A percentile compares a stretch with the other conserved stretches of the same genome.
Conservation (phyloP, 805 yeast species). For the Yarrowia sp. region DNA sequence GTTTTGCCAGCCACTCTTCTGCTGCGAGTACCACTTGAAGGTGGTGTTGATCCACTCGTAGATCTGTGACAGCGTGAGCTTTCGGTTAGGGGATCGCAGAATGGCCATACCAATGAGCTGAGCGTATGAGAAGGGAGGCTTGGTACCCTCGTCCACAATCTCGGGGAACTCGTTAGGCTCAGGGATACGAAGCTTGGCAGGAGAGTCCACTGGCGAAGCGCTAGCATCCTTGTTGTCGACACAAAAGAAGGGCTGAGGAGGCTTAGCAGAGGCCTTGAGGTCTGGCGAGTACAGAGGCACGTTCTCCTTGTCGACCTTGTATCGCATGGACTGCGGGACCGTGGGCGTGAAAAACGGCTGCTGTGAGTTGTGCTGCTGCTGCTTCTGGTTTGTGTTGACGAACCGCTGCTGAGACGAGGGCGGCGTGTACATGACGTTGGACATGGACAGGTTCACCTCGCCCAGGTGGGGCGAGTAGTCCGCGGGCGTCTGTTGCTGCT, state of each 20-base stretch:
- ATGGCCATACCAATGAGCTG: conserved; percentile 91
- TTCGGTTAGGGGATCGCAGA: conserved; percentile 68
- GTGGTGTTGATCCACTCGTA: conserved; percentile 89
- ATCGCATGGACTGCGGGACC: conserved; percentile 23
- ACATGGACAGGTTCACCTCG: conserved; percentile 15
- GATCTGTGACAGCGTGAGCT: conserved; percentile 76
- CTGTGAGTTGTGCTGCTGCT: conserved; percentile 8
- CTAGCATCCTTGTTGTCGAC: conserved; percentile 8
- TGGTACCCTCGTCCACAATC: conserved; percentile 54
- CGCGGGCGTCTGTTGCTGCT: conserved; percentile 11
- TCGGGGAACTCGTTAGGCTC: conserved; percentile 41
- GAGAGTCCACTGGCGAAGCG: not conserved
- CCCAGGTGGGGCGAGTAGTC: conserved; percentile 21
- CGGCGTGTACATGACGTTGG: conserved; percentile 23
- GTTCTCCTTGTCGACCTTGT: conserved; percentile 19
- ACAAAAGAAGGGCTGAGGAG: conserved; percentile 13
- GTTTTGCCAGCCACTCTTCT: conserved; percentile 96
- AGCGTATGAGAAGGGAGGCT: conserved; percentile 95
- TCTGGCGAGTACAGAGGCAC: conserved; percentile 18
- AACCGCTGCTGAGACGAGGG: conserved; percentile 27
- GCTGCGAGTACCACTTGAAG: conserved; percentile 75
- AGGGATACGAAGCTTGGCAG: conserved; percentile 20
- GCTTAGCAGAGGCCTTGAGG: conserved; percentile 17
- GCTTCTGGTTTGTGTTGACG: conserved; percentile 2
- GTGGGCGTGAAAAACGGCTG: conserved; percentile 17